These are phyloP conservation scores for Magnusiomyces tetraspermus DNA, from an alignment of 1,139 yeast species.

Conservation along the genomic window DNA sequence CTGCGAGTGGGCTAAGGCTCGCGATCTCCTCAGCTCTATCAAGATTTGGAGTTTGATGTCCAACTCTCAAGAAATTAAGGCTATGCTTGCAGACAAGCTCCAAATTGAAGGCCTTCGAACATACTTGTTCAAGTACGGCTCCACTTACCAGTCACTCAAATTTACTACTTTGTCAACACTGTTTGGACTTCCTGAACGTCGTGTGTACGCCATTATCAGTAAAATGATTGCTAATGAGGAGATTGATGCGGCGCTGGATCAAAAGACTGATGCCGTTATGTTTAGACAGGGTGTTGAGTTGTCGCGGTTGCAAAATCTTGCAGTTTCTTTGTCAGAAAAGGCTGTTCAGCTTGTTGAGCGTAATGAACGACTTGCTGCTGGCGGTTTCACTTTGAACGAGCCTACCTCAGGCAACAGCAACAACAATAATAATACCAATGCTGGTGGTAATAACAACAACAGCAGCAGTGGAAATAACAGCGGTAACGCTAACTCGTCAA, in stretches of 20 bases:
- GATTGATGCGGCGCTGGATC: conserved; percentile 57
- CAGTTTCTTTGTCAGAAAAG: conserved; percentile 80
- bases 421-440: conserved; percentile 3
- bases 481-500: background rate
- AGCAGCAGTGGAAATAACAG: conserved; percentile 1
- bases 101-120: conserved; percentile 89
- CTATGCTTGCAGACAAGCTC: conserved; percentile 64
- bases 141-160: conserved; percentile 69
- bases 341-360: conserved; percentile 71
- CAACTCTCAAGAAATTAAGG: conserved; percentile 52
- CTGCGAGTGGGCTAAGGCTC: conserved; percentile 84
- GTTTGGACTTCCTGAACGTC: conserved; percentile 52
- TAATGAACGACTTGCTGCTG: conserved; percentile 74
- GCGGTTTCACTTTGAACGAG: conserved; percentile 45
- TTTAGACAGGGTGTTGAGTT: conserved; percentile 69
- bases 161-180: conserved; percentile 51
- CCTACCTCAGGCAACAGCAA: background rate
- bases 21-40: conserved; percentile 60
- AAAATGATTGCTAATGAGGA: conserved; percentile 73
- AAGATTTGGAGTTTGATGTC: conserved; percentile 86
- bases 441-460: conserved; percentile 5
- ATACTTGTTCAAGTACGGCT: conserved; percentile 74
- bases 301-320: conserved; percentile 79
- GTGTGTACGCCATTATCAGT: conserved; percentile 54
- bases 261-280: conserved; percentile 47